phyloP scores from a whole-genome alignment of 148 eudicot species.

The Amaranthus hypochondriacus region DNA sequence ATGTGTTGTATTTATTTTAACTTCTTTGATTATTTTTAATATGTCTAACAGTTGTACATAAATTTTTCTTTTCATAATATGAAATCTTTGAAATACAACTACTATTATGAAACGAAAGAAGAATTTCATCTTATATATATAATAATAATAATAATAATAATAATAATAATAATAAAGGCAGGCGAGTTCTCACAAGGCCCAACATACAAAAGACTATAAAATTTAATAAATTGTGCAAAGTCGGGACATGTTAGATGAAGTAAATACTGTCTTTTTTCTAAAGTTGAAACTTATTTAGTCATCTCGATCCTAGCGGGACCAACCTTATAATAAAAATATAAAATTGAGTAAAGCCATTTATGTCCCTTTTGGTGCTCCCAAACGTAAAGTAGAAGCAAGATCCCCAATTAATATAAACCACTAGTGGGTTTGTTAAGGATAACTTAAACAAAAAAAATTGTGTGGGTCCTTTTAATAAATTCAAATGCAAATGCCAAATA shows the following conservation, averaged over 20 bases:
- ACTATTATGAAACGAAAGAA: no score
- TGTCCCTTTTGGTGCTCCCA: conserved; percentile 16
- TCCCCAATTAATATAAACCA: conserved; percentile 3
- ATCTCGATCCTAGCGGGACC: no score
- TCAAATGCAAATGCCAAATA: background rate
- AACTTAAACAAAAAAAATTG: background rate
- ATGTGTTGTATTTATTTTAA: no score
- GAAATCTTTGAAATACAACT: no score
- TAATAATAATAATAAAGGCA: background rate
- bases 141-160: no score
- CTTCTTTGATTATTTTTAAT: no score
- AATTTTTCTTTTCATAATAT: no score
- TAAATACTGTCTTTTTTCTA: no score
- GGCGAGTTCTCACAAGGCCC: background rate
- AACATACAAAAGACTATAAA: background rate
- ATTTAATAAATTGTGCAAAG: background rate
- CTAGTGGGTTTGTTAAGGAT: background rate
- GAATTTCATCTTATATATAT: no score
- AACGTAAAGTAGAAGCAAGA: conserved; percentile 21
- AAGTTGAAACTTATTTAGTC: no score
- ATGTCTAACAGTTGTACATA: no score
- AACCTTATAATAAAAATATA: background rate
- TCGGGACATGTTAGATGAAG: no score
- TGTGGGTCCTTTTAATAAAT: background rate
- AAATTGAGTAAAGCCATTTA: conserved; percentile 1